A percentile compares a stretch with the other conserved stretches of the same genome.
phyloP scores from a whole-genome alignment of 768 basidiomycete genomes.

The Gloeopeniophorella convolvens region DNA sequence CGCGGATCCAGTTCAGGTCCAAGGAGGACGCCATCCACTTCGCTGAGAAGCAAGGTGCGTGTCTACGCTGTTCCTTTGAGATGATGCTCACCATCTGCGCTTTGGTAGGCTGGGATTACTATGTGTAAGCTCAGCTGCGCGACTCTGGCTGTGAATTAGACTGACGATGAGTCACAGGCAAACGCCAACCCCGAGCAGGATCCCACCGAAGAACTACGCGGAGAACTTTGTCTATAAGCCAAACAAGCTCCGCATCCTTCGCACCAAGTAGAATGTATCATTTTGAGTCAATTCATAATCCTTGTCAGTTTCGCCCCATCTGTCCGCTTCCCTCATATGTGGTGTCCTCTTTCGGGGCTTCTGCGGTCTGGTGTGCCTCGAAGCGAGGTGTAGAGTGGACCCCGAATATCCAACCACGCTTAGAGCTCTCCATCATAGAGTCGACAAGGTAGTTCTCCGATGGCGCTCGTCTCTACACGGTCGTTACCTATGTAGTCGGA shows the following conservation, averaged over 20 bases:
- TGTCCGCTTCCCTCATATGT: not conserved
- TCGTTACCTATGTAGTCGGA: too few relatives aligned
- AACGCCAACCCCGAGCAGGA: constrained; percentile 51
- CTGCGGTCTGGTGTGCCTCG: too few relatives aligned
- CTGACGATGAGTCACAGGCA: constrained; percentile 38
- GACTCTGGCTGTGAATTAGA: not conserved
- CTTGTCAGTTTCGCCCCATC: not conserved
- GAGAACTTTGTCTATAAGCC: constrained; percentile 89
- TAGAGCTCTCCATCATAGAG: too few relatives aligned
- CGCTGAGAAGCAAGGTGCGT: constrained; percentile 89
- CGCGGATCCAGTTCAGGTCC: constrained; percentile 71
- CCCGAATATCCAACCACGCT: too few relatives aligned
- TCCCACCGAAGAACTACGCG: constrained; percentile 82
- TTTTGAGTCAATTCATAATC: not conserved
- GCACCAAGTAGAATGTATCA: constrained; percentile 72
- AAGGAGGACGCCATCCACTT: constrained; percentile 93
- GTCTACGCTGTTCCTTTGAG: not conserved
- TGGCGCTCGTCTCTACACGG: too few relatives aligned
- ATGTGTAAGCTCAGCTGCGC: constrained; percentile 59
- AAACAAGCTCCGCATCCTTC: constrained; percentile 70
- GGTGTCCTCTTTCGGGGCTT: not conserved
- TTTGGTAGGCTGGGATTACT: constrained; percentile 82
- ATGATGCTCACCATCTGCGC: constrained; percentile 9
- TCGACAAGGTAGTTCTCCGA: too few relatives aligned
- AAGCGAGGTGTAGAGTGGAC: too few relatives aligned